Evolutionary conservation across 1,284 basidiomycete species (phyloP).

Genomic region (Apiotrichum veenhuisii): DNA sequence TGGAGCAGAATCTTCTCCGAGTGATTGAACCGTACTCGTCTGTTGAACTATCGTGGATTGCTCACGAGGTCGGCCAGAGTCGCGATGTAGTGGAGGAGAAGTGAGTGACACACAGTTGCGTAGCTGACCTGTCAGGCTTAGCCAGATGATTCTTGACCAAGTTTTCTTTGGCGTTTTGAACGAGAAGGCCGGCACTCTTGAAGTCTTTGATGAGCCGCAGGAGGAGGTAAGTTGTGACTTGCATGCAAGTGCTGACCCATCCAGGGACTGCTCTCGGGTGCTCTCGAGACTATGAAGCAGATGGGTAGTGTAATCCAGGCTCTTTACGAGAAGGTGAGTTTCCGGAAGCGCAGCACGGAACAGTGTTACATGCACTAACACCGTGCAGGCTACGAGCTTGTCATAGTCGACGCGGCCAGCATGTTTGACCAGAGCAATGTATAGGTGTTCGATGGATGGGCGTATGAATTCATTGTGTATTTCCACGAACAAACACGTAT

Average conservation of each 20-base stretch:
- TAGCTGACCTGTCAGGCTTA: slow-evolving; percentile 58
- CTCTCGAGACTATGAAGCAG: slow-evolving; percentile 83
- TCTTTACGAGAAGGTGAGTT: slow-evolving; percentile 74
- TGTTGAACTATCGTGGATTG: slow-evolving; percentile 86
- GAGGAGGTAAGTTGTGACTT: slow-evolving; percentile 61
- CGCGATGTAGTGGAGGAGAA: slow-evolving; percentile 91
- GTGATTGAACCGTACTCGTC: slow-evolving; percentile 94
- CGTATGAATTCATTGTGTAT: too few relatives aligned
- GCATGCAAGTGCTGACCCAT: slow-evolving; percentile 7
- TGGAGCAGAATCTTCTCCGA: slow-evolving; percentile 89
- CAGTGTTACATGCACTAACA: not conserved
- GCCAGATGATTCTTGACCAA: slow-evolving; percentile 98
- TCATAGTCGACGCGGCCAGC: slow-evolving; percentile 7
- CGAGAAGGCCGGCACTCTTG: slow-evolving; percentile 85
- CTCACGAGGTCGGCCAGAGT: slow-evolving; percentile 82
- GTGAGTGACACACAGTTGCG: slow-evolving; percentile 53
- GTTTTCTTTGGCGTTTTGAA: slow-evolving; percentile 91
- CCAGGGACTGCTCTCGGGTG: slow-evolving; percentile 55
- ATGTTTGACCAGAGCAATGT: too few relatives aligned
- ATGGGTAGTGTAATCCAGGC: slow-evolving; percentile 88
- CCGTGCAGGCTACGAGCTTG: slow-evolving; percentile 16
- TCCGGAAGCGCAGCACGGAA: not conserved
- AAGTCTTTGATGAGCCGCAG: slow-evolving; percentile 81
- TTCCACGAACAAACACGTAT: too few relatives aligned
- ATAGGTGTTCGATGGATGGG: too few relatives aligned